These are phyloP conservation scores for Rhizopogon sp. DNA, from an alignment of 768 basidiomycete species.

Conservation along the genomic window DNA sequence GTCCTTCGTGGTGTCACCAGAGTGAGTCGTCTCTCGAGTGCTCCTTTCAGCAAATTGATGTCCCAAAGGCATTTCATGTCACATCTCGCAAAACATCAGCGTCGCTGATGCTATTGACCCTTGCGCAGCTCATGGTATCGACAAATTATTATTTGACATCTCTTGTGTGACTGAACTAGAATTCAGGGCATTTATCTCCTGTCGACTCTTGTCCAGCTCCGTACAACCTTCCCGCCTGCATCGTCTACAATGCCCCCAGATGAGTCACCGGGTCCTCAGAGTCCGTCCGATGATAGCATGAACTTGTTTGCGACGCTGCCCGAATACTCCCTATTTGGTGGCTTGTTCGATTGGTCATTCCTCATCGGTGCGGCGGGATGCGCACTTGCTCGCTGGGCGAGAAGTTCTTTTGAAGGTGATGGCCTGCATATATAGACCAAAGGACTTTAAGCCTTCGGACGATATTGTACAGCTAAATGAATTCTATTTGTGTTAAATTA, in stretches of 20 bases:
- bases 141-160: not conserved
- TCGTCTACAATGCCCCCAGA: constrained; percentile 11
- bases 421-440: constrained; percentile 11
- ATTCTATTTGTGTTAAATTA: too few relatives aligned
- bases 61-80: constrained; percentile 50
- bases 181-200: constrained; percentile 76
- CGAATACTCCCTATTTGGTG: constrained; percentile 66
- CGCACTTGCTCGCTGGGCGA: constrained; percentile 50
- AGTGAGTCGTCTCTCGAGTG: constrained; percentile 27
- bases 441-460: not conserved
- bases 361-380: constrained; percentile 51
- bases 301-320: constrained; percentile 74
- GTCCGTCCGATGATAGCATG: constrained; percentile 10
- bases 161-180: not conserved
- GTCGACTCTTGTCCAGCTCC: constrained; percentile 77
- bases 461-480: not conserved
- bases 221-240: constrained; percentile 72
- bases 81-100: constrained; percentile 68
- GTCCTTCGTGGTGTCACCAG: constrained; percentile 66
- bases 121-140: constrained; percentile 79
- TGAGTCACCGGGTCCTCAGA: constrained; percentile 1
- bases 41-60: not conserved
- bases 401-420: constrained; percentile 23
- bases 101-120: constrained; percentile 68
- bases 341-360: constrained; percentile 72